Evolutionary conservation across 2,329 filamentous ascomycete species (phyloP), one percentile per base, ranked within the genome.

Genomic region (Alternaria gansuensis): DNA sequence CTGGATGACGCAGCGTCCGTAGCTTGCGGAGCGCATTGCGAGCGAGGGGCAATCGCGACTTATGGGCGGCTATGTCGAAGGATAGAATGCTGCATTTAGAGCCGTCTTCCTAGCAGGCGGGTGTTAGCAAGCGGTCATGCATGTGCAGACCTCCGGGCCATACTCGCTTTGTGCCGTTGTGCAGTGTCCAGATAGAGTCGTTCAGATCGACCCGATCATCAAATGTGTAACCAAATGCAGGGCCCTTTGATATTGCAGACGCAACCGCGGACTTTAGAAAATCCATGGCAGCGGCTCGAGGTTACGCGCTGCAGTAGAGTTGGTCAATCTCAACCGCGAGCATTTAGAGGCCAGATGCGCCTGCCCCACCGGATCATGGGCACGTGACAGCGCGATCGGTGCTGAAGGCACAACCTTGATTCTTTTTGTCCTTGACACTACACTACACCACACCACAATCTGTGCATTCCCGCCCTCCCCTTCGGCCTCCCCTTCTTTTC

Each of bases 261-360:
- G 93, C 94, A 75, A 98, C 93, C 51, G 95, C 95, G 62, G 93
- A 98, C 81, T 98, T 98, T 75, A 99, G 86, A 75, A 98, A 98
- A 78, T 99, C 93, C 95, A 99, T 99, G 68, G 68, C 41, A 44
- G 51, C 43, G n/a, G 33, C 37, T 36, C 28, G 26, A 23, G 21
- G 28, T 44, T 24, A 33, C 17, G 43, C 41, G 29, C 55, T 31
- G 57, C 46, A 33, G 29, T 29, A 26, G 13, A 39, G 8, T 41
- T 49, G 37, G 28, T 34, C 14, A 26, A 11, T 23, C 41, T 34
- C 33, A 21, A 26, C 46, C 5, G 50, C 55, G 23, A 49, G 43
- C 51, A 53, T 17, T 23, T 28, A 59, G 46, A 51, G 45, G 51
- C 57, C 57, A 59, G 45, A 59, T 49, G 51, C 57, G 57, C 40